Conservation (phyloP, 352 stramenopile species). For the Pythium vanterpoolii region DNA sequence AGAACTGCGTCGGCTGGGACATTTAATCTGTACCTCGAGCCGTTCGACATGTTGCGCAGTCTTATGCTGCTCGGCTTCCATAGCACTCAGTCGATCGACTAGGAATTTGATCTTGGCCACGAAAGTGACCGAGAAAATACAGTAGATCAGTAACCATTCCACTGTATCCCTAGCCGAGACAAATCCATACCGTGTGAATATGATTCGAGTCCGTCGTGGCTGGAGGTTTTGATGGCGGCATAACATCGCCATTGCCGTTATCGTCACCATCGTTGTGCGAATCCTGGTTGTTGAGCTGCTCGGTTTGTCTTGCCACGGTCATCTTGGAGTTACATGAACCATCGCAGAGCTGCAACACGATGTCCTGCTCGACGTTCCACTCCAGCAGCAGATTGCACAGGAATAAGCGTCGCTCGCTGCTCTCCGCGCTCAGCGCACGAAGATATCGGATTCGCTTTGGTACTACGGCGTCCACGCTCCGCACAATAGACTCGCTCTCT, state of each 20-base stretch:
- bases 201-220: conserved; percentile 7
- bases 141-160: neutral
- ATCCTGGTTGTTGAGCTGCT: neutral
- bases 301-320: neutral
- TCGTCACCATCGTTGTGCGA: neutral
- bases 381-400: conserved; percentile 51
- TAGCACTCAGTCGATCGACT: conserved; percentile 41
- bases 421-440: neutral
- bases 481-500: neutral
- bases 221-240: neutral
- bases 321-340: neutral
- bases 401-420: conserved; percentile 23
- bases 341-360: conserved; percentile 51
- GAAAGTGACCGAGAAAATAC: neutral
- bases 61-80: conserved; percentile 44
- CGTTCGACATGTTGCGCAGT: conserved; percentile 31
- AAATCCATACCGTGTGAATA: conserved; percentile 1
- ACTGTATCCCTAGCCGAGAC: neutral
- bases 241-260: neutral
- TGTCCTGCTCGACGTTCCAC: conserved; percentile 43
- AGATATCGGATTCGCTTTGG: conserved; percentile 2
- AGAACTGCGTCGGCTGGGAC: neutral
- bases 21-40: conserved; percentile 35
- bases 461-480: neutral
- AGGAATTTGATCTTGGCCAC: conserved; percentile 67